These are phyloP conservation scores for Suillus fuscotomentosus DNA, from an alignment of 768 basidiomycete genomes.

Conservation along the genomic window DNA sequence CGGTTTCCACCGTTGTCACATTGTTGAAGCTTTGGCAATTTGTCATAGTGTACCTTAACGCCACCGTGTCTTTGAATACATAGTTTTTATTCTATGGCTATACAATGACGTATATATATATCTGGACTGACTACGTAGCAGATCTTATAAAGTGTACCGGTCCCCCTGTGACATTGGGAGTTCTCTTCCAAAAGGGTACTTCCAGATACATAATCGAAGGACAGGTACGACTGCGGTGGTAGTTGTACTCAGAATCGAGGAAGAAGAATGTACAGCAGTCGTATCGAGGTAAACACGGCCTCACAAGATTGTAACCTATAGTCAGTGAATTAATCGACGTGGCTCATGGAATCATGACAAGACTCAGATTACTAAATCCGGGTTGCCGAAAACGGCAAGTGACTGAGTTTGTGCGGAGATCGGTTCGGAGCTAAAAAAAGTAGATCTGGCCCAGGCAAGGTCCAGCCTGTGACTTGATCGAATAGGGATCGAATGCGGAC, in stretches of 20 bases:
- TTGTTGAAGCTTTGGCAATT: conserved; percentile 3
- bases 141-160: neutral
- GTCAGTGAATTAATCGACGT: conserved; percentile 2
- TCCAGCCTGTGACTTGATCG: conserved; percentile 32
- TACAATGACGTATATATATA: neutral
- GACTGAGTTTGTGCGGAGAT: conserved; percentile 31
- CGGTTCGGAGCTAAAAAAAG: conserved; percentile 17
- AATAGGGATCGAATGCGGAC: conserved; percentile 32
- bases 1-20: conserved; percentile 1
- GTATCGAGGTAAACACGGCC: neutral
- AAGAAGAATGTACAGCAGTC: neutral
- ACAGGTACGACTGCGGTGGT: neutral
- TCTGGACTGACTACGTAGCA: neutral
- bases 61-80: neutral
- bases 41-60: neutral
- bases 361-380: neutral
- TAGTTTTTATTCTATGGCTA: neutral
- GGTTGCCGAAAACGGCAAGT: conserved; percentile 15
- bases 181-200: conserved; percentile 1
- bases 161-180: neutral
- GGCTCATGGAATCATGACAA: conserved; percentile 5
- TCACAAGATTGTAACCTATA: neutral
- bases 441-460: conserved; percentile 31
- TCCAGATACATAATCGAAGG: neutral
- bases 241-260: neutral